Percentiles rank a stretch among this genome's conserved stretches.
These are phyloP conservation scores for Rauvolfia tetraphylla DNA, from an alignment of 257 asterid species.

Conservation along the genomic window DNA sequence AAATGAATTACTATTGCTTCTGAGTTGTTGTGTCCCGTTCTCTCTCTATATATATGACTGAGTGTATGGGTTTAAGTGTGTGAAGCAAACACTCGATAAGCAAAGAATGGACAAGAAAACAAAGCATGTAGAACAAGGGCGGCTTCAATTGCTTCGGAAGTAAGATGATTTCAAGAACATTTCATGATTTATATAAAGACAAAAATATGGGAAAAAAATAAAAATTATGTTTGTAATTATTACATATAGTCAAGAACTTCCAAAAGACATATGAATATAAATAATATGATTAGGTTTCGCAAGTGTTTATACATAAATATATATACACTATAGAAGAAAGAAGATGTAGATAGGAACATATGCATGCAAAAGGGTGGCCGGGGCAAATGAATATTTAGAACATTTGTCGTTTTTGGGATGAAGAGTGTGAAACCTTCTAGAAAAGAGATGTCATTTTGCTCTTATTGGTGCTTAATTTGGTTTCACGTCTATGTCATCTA, in stretches of 20 bases:
- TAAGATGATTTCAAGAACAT: slow-evolving; percentile 14
- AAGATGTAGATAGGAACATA: neutral
- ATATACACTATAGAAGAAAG: neutral
- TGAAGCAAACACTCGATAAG: neutral
- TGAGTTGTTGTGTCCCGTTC: neutral
- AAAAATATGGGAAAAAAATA: neutral
- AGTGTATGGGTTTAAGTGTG: neutral
- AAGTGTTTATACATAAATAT: neutral
- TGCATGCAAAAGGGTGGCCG: slow-evolving; percentile 9
- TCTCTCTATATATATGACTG: neutral
- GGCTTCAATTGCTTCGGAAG: slow-evolving; percentile 15
- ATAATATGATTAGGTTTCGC: neutral
- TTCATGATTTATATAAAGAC: neutral
- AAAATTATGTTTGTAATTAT: neutral
- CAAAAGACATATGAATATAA: neutral
- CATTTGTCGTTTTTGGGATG: neutral
- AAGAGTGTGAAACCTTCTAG: neutral
- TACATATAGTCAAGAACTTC: neutral
- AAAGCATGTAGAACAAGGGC: slow-evolving; percentile 9
- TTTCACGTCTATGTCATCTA: slow-evolving; percentile 19
- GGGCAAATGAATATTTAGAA: neutral
- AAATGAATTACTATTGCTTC: neutral
- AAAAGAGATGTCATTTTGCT: neutral
- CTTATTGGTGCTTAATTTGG: neutral
- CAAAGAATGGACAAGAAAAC: slow-evolving; percentile 4